phyloP scores from a whole-genome alignment of 495 filamentous ascomycete genomes.

The Penicillium coprophilum region DNA sequence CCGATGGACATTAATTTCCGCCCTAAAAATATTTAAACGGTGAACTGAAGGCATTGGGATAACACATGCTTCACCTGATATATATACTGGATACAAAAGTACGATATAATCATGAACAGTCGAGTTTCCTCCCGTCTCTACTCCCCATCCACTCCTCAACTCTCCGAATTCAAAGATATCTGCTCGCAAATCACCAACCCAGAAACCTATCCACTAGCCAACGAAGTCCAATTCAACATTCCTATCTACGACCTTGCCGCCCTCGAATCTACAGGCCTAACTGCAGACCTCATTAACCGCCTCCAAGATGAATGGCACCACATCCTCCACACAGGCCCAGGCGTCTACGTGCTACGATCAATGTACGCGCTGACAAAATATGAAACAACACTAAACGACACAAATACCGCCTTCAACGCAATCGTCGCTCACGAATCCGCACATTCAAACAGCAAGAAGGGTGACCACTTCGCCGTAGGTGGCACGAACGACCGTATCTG shows the following conservation, averaged over 20 bases:
- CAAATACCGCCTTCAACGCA: constrained; percentile 42
- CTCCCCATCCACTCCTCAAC: constrained; percentile 17
- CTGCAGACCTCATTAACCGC: constrained; percentile 17
- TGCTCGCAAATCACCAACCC: constrained; percentile 37
- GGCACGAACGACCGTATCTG: constrained; percentile 55
- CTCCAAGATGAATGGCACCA: constrained; percentile 59
- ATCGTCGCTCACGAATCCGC: constrained; percentile 45
- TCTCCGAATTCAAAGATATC: constrained; percentile 44
- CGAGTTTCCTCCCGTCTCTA: constrained; percentile 28
- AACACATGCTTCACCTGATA: neutral
- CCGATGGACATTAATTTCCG: constrained; percentile 27
- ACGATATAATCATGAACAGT: constrained; percentile 13
- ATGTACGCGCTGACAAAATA: constrained; percentile 41
- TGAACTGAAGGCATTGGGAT: neutral
- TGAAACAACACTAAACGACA: constrained; percentile 31
- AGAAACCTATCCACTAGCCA: constrained; percentile 45
- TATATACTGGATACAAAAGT: neutral
- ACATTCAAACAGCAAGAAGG: constrained; percentile 28
- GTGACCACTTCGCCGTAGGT: constrained; percentile 54
- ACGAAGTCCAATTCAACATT: constrained; percentile 43
- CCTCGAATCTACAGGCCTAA: constrained; percentile 24
- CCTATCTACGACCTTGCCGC: constrained; percentile 50
- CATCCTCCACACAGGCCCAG: constrained; percentile 51
- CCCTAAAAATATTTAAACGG: constrained; percentile 12
- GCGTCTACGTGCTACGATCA: constrained; percentile 50